Base-by-base conservation (phyloP, 2,329 filamentous ascomycete species). In the Rhexocercosporidium sp. region DNA sequence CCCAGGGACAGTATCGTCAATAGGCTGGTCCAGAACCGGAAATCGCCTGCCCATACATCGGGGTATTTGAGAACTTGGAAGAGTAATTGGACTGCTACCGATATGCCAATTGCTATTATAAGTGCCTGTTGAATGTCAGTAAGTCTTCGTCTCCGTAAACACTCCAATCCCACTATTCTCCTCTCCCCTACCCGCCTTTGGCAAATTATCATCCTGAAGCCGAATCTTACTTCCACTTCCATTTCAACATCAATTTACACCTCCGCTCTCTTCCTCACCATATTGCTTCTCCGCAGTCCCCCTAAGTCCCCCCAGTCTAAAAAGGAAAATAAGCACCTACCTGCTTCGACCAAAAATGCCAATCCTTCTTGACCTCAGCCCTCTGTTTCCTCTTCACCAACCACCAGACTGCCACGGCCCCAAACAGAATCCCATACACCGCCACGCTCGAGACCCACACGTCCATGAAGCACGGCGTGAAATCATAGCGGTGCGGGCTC, bases 381-480 rank as follows among this genome's bases (percentile, higher is more conserved):
- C 89, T 83, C 62, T 87, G 85, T 76, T 89, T 90, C 79, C 88
- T 92, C 73, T 85, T 88, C 64, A 94, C 78, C 62, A 98, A 83
- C 83, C 92, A 92, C 88, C 90, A 95, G 49, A 97, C 81, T 34
- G 95, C 93, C 54, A 89, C 84, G 8, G 89, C 85, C 66, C 96
- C 96, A 70, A 90, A 85, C 27, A 97, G 64, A 27, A 97, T 83
- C 18, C 95, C 94, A 81, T 91, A 96, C 16, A 84, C 85, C 9
- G 93, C 92, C 31, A 97, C 92, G 1, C 85, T 81, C 39, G 92
- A 88, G 67, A 98, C 88, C 88, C 93, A 94, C 25, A 97, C 88
- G 78, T 99, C 96, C 75, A 98, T 89, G 78, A 99, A 99, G 83
- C 96, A 99, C 47, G 96, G 95, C 18, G 96, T 98, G 76, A 99